Percentiles rank a stretch among this genome's conserved stretches.
These are phyloP conservation scores for Isatis tinctoria DNA, from an alignment of 345 rosid genomes.

Conservation along the genomic window DNA sequence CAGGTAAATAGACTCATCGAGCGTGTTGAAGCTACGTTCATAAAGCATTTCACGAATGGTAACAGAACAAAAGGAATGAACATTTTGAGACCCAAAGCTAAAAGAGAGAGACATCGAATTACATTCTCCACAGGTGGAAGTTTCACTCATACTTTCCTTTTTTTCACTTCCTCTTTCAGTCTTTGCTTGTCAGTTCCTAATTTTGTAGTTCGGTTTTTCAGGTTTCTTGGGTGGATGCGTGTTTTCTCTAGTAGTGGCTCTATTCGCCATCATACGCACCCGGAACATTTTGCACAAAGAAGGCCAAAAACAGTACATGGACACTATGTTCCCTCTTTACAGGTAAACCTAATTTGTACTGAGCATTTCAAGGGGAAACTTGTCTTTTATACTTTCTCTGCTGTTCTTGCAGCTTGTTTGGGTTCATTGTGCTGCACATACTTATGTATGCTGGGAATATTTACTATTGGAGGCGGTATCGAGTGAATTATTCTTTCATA, in stretches of 20 bases:
- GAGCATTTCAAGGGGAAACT: neutral
- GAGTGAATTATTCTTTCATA: constrained; percentile 49
- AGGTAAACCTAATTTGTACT: constrained; percentile 30
- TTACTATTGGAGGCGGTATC: constrained; percentile 45
- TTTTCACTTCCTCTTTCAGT: neutral
- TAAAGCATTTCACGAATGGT: constrained; percentile 61
- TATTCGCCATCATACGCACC: constrained; percentile 38
- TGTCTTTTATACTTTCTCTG: neutral
- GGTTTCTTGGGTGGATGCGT: constrained; percentile 59
- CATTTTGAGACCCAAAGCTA: constrained; percentile 50
- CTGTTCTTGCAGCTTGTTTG: constrained; percentile 39
- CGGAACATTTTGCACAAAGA: constrained; percentile 29
- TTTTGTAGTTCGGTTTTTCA: constrained; percentile 13
- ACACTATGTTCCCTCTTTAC: constrained; percentile 59
- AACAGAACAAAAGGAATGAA: constrained; percentile 61
- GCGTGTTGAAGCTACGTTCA: constrained; percentile 59
- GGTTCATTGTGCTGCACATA: constrained; percentile 49
- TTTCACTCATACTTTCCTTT: neutral
- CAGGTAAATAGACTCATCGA: constrained; percentile 51
- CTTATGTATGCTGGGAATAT: constrained; percentile 44
- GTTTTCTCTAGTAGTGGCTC: constrained; percentile 43
- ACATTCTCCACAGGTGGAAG: constrained; percentile 52
- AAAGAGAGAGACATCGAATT: constrained; percentile 53
- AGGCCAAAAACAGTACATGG: constrained; percentile 45
- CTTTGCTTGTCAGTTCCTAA: neutral